Evolutionary conservation across 139 green algal genomes (phyloP).

Genomic region (Diplosphaera chodatii): DNA sequence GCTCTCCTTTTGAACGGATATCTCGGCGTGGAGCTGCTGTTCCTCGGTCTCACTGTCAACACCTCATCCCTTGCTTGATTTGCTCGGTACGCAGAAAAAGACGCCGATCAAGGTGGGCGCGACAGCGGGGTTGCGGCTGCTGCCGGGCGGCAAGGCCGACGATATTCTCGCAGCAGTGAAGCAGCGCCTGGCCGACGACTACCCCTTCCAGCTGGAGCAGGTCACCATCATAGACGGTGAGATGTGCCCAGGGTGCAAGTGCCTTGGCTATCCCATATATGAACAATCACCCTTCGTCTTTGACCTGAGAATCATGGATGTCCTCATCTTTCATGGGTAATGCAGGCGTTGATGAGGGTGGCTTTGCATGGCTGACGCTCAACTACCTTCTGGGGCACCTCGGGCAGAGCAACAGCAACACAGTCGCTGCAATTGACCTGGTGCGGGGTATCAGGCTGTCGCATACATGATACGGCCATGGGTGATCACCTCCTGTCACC

Average conservation of each 20-base stretch:
- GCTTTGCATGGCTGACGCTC: constrained; percentile 95
- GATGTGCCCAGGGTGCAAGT: no score
- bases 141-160: constrained; percentile 81
- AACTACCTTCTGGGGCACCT: constrained; percentile 95
- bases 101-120: constrained; percentile 83
- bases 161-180: constrained; percentile 75
- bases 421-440: constrained; percentile 88
- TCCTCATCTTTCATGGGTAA: not conserved
- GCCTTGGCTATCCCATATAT: no score
- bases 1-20: no score
- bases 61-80: no score
- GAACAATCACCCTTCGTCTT: no score
- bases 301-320: no score
- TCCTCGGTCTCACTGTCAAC: no score
- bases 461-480: no score
- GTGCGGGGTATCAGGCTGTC: no score
- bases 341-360: constrained; percentile 53
- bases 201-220: constrained; percentile 58
- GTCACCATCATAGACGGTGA: constrained; percentile 63
- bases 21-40: no score
- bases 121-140: constrained; percentile 89
- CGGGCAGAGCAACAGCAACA: constrained; percentile 47
- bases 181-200: constrained; percentile 23
- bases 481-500: no score
- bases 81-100: constrained; percentile 23